phyloP scores from a whole-genome alignment of 345 rosid species.

The Pistacia atlantica region DNA sequence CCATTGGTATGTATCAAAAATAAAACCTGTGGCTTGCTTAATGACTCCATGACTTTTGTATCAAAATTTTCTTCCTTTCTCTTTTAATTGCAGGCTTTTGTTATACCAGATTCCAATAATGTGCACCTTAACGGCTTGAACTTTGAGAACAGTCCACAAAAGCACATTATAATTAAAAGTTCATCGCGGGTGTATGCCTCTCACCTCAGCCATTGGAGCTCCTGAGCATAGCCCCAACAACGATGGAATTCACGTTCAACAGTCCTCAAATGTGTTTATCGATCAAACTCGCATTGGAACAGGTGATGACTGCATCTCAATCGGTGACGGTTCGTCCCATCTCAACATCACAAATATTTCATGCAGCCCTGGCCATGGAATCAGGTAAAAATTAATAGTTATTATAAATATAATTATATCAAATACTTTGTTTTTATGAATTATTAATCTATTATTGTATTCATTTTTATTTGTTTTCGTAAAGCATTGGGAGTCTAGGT shows the following conservation, averaged over 20 bases:
- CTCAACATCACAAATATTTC: constrained; percentile 29
- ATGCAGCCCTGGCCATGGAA: constrained; percentile 68
- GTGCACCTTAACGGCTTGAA: constrained; percentile 34
- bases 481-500: constrained; percentile 59
- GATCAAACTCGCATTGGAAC: constrained; percentile 31
- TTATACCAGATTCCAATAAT: constrained; percentile 34
- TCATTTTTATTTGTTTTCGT: neutral
- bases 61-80: neutral
- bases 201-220: constrained; percentile 38
- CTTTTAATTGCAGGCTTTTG: constrained; percentile 29
- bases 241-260: constrained; percentile 59
- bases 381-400: constrained; percentile 35
- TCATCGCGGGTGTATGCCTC: constrained; percentile 24
- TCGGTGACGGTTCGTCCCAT: constrained; percentile 41
- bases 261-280: constrained; percentile 27
- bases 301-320: constrained; percentile 61
- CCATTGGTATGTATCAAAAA: constrained; percentile 36
- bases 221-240: constrained; percentile 55
- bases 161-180: constrained; percentile 42
- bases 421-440: too few relatives aligned
- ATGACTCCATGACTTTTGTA: too few relatives aligned
- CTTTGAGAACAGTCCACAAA: constrained; percentile 47
- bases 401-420: too few relatives aligned
- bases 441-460: too few relatives aligned
- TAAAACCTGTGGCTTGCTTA: too few relatives aligned